A percentile compares a stretch with the other conserved stretches of the same genome.
phyloP scores from a whole-genome alignment of 2,329 filamentous ascomycete species.

The Rosellinia necatrix region DNA sequence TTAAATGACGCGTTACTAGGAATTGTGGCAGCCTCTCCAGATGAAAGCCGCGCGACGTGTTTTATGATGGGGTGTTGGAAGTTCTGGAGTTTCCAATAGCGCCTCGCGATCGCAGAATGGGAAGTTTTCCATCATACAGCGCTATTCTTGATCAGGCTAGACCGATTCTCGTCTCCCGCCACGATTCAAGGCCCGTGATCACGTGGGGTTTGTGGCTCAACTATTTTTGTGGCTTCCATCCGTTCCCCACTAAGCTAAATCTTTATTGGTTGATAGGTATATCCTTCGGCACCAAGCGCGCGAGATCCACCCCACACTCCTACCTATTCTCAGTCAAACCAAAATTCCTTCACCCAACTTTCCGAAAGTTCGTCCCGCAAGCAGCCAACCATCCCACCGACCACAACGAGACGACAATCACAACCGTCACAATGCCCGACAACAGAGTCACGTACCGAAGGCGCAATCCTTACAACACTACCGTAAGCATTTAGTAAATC shows the following conservation, averaged over 20 bases:
- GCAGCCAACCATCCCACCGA: constrained; percentile 33
- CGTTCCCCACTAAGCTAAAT: not conserved
- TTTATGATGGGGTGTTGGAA: constrained; percentile 18
- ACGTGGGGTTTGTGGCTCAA: constrained; percentile 20
- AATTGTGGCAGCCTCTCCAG: constrained; percentile 28
- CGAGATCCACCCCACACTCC: constrained; percentile 37
- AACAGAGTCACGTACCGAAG: constrained; percentile 63
- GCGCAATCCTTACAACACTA: constrained; percentile 30
- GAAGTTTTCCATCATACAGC: too few species aligned
- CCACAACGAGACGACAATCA: constrained; percentile 18
- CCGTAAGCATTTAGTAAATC: constrained; percentile 8
- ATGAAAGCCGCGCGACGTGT: constrained; percentile 30
- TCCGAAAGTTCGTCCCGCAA: constrained; percentile 38
- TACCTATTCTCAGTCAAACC: constrained; percentile 35
- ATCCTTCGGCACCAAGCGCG: constrained; percentile 31
- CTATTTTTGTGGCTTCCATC: constrained; percentile 7
- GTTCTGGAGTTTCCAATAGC: constrained; percentile 23
- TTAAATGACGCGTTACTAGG: constrained; percentile 20
- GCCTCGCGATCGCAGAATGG: constrained; percentile 28
- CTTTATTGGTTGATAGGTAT: constrained; percentile 30
- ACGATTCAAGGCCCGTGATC: too few species aligned
- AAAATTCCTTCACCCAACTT: constrained; percentile 37
- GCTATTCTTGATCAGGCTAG: too few species aligned
- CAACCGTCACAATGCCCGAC: constrained; percentile 59
- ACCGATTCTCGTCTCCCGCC: too few species aligned